Percentiles rank a stretch among this genome's conserved stretches.
Evolutionary conservation across 2,329 filamentous ascomycete species (phyloP).

Genomic region (Escovopsis weberi): DNA sequence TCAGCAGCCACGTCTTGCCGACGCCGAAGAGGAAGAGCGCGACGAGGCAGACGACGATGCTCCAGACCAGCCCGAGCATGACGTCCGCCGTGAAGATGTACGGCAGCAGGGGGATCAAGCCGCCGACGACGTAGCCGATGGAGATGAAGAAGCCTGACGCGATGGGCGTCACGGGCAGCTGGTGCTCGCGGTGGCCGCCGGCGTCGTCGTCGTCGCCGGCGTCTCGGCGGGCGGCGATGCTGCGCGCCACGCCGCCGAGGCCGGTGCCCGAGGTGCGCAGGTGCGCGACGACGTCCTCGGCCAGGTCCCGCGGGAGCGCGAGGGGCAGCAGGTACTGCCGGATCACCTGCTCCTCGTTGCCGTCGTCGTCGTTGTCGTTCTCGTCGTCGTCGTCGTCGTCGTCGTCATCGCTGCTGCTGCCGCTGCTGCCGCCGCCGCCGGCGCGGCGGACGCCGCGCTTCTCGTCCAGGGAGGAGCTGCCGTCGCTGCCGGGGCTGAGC

Average conservation of each 20-base stretch:
- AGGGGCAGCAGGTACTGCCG: constrained; percentile 20
- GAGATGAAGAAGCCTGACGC: constrained; percentile 45
- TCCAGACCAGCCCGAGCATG: constrained; percentile 32
- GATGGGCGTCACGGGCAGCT: constrained; percentile 19
- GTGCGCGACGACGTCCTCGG: constrained; percentile 12
- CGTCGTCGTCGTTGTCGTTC: not conserved
- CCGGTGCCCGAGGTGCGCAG: constrained; percentile 18
- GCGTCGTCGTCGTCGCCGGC: not conserved
- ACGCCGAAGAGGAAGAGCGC: constrained; percentile 42
- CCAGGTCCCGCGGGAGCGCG: constrained; percentile 10
- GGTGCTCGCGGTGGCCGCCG: constrained; percentile 7
- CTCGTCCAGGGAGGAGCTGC: constrained; percentile 7
- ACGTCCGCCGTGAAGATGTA: constrained; percentile 39
- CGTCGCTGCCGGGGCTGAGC: constrained; percentile 7
- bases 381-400: too few relatives aligned
- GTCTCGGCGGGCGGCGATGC: constrained; percentile 9
- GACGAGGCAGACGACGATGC: constrained; percentile 36
- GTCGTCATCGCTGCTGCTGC: constrained; percentile 3
- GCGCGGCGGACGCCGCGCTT: constrained; percentile 13
- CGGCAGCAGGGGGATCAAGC: constrained; percentile 45
- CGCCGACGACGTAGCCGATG: constrained; percentile 46
- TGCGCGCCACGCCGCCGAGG: constrained; percentile 10
- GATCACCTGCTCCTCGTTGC: constrained; percentile 11
- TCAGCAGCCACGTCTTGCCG: constrained; percentile 33
- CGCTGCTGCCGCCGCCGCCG: constrained; percentile 7